Percentiles rank a stretch among this genome's conserved stretches.
Evolutionary conservation across 768 basidiomycete species (phyloP).

Genomic region (Dentipellis fragilis): DNA sequence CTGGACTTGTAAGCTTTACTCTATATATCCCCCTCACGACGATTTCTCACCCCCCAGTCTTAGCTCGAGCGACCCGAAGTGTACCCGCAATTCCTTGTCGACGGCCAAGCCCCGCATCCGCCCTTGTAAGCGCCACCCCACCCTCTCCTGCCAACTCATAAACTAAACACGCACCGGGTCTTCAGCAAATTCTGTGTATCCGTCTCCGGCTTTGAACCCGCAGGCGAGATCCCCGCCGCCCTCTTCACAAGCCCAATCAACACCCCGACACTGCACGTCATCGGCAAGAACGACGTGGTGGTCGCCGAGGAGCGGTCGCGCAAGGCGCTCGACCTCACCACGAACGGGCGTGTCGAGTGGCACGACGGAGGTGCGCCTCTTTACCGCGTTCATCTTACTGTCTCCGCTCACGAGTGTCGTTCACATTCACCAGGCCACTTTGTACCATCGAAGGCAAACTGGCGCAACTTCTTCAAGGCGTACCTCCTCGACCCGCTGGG

Average conservation of each 20-base stretch:
- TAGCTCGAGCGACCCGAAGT: conserved; percentile 44
- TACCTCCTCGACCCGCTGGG: conserved; percentile 48
- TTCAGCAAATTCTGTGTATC: conserved; percentile 61
- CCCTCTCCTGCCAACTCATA: not conserved
- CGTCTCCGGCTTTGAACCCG: conserved; percentile 61
- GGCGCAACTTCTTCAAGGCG: conserved; percentile 65
- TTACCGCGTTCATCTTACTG: not conserved
- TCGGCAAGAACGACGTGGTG: conserved; percentile 71
- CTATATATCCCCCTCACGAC: too few relatives aligned
- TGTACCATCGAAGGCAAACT: conserved; percentile 66
- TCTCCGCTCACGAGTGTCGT: not conserved
- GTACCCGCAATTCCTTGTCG: conserved; percentile 46
- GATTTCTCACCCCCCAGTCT: not conserved
- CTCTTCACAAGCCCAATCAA: conserved; percentile 43
- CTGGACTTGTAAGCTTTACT: conserved; percentile 47
- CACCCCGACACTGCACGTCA: conserved; percentile 70
- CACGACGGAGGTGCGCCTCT: conserved; percentile 67
- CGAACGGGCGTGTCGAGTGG: conserved; percentile 53
- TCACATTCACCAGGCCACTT: conserved; percentile 55
- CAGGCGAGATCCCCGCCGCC: conserved; percentile 32
- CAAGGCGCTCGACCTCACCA: conserved; percentile 42
- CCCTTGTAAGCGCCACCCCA: conserved; percentile 45
- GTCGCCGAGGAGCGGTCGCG: conserved; percentile 62
- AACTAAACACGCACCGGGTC: not conserved
- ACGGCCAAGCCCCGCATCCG: conserved; percentile 62